phyloP scores from a whole-genome alignment of 2,329 filamentous ascomycete species.

The Bipolaris zeicola region DNA sequence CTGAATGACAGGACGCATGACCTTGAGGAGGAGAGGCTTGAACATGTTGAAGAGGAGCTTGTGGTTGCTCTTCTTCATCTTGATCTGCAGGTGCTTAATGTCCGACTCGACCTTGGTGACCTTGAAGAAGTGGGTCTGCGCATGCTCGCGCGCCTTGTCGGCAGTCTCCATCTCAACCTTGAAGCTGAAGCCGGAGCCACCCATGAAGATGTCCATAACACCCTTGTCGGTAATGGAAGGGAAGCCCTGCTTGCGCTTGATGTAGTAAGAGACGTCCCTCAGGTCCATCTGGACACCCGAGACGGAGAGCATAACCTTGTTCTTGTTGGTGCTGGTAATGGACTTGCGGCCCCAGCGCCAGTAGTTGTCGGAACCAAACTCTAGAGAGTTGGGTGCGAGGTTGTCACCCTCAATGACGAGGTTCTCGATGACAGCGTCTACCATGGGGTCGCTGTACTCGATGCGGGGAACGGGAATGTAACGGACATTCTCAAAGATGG shows the following conservation, averaged over 20 bases:
- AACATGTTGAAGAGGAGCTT: slow-evolving; percentile 85
- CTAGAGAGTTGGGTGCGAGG: slow-evolving; percentile 88
- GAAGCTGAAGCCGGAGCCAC: slow-evolving; percentile 87
- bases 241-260: slow-evolving; percentile 95
- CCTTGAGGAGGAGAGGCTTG: slow-evolving; percentile 85
- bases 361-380: slow-evolving; percentile 91
- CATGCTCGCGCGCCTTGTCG: slow-evolving; percentile 61
- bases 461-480: slow-evolving; percentile 95
- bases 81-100: slow-evolving; percentile 81
- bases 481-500: slow-evolving; percentile 78
- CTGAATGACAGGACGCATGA: slow-evolving; percentile 81
- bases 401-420: slow-evolving; percentile 95
- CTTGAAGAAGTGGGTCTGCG: slow-evolving; percentile 89
- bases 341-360: slow-evolving; percentile 94
- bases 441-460: slow-evolving; percentile 81
- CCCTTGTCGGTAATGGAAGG: slow-evolving; percentile 85
- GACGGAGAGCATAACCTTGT: slow-evolving; percentile 83
- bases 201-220: slow-evolving; percentile 85
- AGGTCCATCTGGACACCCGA: slow-evolving; percentile 93
- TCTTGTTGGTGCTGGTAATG: slow-evolving; percentile 78
- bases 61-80: slow-evolving; percentile 92
- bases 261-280: slow-evolving; percentile 78
- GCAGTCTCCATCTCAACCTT: slow-evolving; percentile 86
- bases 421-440: slow-evolving; percentile 93
- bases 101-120: slow-evolving; percentile 85